Percentiles rank a stretch among this genome's conserved stretches.
Evolutionary conservation across 2,329 filamentous ascomycete species (phyloP).

Genomic region (Fusarium devonianum): DNA sequence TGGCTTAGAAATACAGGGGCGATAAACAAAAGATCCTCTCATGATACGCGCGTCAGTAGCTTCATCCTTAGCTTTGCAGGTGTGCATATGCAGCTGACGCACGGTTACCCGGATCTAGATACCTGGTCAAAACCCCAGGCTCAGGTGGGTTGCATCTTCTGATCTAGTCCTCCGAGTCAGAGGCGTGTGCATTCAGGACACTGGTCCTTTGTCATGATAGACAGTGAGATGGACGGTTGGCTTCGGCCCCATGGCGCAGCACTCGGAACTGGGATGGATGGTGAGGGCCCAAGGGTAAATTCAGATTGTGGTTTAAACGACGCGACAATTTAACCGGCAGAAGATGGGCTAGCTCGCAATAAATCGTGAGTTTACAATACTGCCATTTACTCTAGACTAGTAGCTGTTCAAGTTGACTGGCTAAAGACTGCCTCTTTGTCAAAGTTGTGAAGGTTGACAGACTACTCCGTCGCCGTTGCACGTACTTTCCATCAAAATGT

Average conservation of each 20-base stretch:
- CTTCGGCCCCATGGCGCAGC: not conserved
- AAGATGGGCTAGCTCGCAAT: not conserved
- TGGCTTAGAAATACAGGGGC: not conserved
- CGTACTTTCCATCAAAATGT: constrained; percentile 2
- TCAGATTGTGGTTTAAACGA: not conserved
- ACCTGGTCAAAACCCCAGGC: not conserved
- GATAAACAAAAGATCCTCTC: not conserved
- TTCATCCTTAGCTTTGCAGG: not conserved
- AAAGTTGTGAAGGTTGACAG: not conserved
- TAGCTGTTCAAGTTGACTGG: not conserved
- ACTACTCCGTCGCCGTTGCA: not conserved
- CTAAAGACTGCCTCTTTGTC: not conserved
- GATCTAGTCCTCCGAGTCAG: not conserved
- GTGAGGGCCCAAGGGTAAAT: constrained; percentile 9
- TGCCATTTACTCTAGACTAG: not conserved
- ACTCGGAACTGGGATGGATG: constrained; percentile 10
- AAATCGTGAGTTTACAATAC: not conserved
- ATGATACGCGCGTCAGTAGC: not conserved
- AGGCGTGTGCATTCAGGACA: not conserved
- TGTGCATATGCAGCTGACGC: constrained; percentile 7
- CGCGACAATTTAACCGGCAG: not conserved
- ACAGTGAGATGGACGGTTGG: not conserved
- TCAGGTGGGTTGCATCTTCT: not conserved
- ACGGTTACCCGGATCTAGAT: not conserved
- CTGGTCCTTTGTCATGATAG: not conserved